Evolutionary conservation across 805 yeast species (phyloP).

Genomic region (Blastobotrys parvus): DNA sequence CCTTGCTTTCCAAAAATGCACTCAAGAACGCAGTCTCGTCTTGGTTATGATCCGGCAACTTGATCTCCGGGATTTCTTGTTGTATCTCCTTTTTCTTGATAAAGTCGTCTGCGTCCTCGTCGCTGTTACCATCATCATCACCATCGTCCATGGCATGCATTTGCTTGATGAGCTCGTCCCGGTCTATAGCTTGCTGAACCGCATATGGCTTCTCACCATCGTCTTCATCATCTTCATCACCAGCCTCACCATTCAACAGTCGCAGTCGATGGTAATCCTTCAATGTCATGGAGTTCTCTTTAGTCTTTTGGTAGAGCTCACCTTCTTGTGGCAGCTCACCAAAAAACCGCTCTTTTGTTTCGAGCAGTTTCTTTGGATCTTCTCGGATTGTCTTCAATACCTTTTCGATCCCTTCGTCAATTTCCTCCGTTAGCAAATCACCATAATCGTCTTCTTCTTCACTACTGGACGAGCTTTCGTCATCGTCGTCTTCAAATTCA

Average conservation of each 20-base stretch:
- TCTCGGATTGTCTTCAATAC: constrained; percentile 68
- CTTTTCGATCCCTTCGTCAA: constrained; percentile 67
- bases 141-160: constrained; percentile 49
- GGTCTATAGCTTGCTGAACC: constrained; percentile 67
- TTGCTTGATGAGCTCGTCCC: constrained; percentile 62
- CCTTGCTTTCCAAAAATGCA: constrained; percentile 65
- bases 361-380: constrained; percentile 51
- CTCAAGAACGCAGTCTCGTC: constrained; percentile 64
- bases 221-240: constrained; percentile 44
- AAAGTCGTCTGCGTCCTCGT: constrained; percentile 38
- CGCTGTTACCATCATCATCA: constrained; percentile 36
- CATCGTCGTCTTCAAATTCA: constrained; percentile 26
- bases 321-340: constrained; percentile 41
- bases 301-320: constrained; percentile 22
- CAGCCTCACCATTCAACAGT: constrained; percentile 51
- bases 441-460: constrained; percentile 92
- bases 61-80: constrained; percentile 27
- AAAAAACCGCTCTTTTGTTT: constrained; percentile 67
- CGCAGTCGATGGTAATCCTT: constrained; percentile 90
- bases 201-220: constrained; percentile 60
- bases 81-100: constrained; percentile 51
- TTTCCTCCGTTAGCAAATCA: constrained; percentile 75
- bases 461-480: constrained; percentile 23
- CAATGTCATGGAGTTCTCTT: constrained; percentile 71
- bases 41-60: constrained; percentile 57